Conservation (phyloP, 352 stramenopile genomes). For the Phytopythium litorale region DNA sequence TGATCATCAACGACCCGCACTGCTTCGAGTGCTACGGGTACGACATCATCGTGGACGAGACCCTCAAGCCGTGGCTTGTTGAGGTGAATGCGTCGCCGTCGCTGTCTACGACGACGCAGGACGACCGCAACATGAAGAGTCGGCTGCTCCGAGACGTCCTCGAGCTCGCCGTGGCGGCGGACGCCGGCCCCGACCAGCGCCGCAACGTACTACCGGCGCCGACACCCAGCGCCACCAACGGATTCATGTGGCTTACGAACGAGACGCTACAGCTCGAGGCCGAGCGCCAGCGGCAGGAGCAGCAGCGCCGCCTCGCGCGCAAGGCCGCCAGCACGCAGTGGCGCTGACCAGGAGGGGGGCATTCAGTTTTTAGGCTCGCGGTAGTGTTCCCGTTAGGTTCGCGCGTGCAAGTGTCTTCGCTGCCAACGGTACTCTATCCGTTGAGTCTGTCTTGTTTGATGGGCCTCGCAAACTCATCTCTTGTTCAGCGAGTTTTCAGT, state of each 20-base stretch:
- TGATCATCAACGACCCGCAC: slow-evolving; percentile 93
- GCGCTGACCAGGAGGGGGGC: slow-evolving; percentile 9
- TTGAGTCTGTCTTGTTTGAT: neutral
- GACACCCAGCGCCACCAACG: slow-evolving; percentile 49
- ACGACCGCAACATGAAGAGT: slow-evolving; percentile 81
- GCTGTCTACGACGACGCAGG: slow-evolving; percentile 59
- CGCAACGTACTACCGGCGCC: slow-evolving; percentile 31
- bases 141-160: slow-evolving; percentile 66
- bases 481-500: no score
- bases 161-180: slow-evolving; percentile 49
- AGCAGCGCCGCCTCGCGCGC: slow-evolving; percentile 42
- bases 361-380: neutral
- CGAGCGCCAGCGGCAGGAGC: slow-evolving; percentile 36
- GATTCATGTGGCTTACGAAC: slow-evolving; percentile 73
- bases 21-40: slow-evolving; percentile 96
- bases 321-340: slow-evolving; percentile 36
- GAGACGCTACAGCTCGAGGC: slow-evolving; percentile 51
- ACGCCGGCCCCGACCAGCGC: slow-evolving; percentile 42
- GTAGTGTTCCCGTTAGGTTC: neutral
- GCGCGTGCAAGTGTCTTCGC: neutral
- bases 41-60: slow-evolving; percentile 92
- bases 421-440: neutral
- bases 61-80: slow-evolving; percentile 91
- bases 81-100: slow-evolving; percentile 86
- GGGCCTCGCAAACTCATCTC: neutral